These are phyloP conservation scores for Pittosporum tobira DNA, from an alignment of 129 eudicot genomes.

Conservation along the genomic window DNA sequence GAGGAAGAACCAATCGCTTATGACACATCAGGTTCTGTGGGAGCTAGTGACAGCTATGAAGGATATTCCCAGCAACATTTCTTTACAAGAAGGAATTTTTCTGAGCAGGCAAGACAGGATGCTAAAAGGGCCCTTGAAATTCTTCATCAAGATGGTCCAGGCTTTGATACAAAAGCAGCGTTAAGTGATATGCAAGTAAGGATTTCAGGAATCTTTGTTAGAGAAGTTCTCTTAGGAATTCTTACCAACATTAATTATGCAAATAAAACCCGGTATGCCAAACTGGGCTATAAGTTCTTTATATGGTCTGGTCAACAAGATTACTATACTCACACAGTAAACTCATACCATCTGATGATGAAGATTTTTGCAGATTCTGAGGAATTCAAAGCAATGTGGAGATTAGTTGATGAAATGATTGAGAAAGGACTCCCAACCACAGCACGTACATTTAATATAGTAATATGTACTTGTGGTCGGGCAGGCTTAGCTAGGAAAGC, in stretches of 20 bases:
- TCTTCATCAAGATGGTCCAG: conserved; percentile 61
- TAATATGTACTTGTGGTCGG: conserved; percentile 72
- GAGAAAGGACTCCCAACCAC: conserved; percentile 77
- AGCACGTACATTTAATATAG: conserved; percentile 71
- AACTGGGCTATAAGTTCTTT: conserved; percentile 75
- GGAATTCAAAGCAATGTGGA: conserved; percentile 84
- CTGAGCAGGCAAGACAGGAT: conserved; percentile 30
- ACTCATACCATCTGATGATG: conserved; percentile 66
- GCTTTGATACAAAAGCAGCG: conserved; percentile 48
- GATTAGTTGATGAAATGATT: conserved; percentile 81
- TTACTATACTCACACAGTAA: conserved; percentile 50
- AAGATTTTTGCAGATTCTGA: conserved; percentile 68
- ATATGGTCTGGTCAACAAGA: conserved; percentile 69
- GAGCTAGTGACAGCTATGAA: conserved; percentile 22
- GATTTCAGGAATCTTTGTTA: conserved; percentile 56
- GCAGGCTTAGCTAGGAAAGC: conserved; percentile 70
- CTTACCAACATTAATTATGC: conserved; percentile 38
- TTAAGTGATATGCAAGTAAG: conserved; percentile 34
- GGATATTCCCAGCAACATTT: conserved; percentile 17
- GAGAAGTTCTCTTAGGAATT: conserved; percentile 63
- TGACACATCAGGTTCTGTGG: conserved; percentile 16
- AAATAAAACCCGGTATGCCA: conserved; percentile 52
- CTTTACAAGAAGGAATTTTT: conserved; percentile 26
- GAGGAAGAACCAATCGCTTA: conserved; percentile 17
- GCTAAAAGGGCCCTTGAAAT: conserved; percentile 44